These are phyloP conservation scores for Thelonectria blattea DNA, from an alignment of 2,329 filamentous ascomycete species.

Conservation along the genomic window DNA sequence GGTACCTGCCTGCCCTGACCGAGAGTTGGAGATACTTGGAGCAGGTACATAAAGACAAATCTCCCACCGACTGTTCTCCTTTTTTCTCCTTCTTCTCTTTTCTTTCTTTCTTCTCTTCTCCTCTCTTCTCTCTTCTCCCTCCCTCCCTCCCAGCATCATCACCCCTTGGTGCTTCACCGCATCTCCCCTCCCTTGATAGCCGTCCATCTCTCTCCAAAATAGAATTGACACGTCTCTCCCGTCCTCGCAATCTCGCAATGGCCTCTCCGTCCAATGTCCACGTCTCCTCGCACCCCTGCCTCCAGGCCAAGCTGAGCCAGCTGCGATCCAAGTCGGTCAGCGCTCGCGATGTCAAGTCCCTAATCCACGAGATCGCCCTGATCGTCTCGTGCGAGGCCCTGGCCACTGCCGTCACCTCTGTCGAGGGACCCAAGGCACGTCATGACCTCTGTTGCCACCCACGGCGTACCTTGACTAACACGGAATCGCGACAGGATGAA, in stretches of 20 bases:
- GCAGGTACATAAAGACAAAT: conserved; percentile 26
- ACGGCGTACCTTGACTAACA: conserved; percentile 1
- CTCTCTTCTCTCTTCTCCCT: conserved; percentile 30
- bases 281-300: conserved; percentile 84
- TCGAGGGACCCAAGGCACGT: conserved; percentile 67
- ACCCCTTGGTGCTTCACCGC: conserved; percentile 30
- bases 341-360: conserved; percentile 76
- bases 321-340: conserved; percentile 75
- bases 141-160: conserved; percentile 36
- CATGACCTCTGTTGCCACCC: not conserved
- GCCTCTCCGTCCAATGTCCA: conserved; percentile 64
- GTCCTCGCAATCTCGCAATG: conserved; percentile 35
- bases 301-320: conserved; percentile 87
- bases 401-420: conserved; percentile 62
- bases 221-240: conserved; percentile 2
- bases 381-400: conserved; percentile 86
- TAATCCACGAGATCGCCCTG: conserved; percentile 85
- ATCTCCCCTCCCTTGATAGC: conserved; percentile 18
- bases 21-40: not conserved
- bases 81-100: conserved; percentile 11
- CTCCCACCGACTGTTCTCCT: conserved; percentile 26
- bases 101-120: conserved; percentile 16
- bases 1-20: conserved; percentile 12
- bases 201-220: not conserved
- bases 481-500: conserved; percentile 60